A percentile compares a stretch with the other conserved stretches of the same genome.
Evolutionary conservation across 2,329 filamentous ascomycete genomes (phyloP).

Genomic region (Zymoseptoria passerinii): DNA sequence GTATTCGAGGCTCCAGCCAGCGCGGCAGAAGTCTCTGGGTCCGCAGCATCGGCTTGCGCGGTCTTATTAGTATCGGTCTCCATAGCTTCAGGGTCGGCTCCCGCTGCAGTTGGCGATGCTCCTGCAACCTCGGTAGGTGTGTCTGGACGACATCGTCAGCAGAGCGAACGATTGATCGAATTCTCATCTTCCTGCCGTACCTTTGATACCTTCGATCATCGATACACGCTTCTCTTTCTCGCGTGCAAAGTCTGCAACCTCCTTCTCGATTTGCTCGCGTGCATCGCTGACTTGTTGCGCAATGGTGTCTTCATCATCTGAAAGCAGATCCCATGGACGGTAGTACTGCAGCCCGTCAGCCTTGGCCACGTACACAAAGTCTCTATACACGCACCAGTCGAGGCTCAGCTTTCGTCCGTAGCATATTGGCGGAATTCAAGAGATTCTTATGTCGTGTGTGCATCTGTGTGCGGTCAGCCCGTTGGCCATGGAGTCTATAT

Average conservation of each 20-base stretch:
- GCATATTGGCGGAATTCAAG: slow-evolving; percentile 61
- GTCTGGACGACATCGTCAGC: not conserved
- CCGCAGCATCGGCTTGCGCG: not conserved
- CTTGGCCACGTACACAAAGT: not conserved
- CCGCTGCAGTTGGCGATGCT: not conserved
- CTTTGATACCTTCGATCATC: slow-evolving; percentile 1
- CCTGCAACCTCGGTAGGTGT: not conserved
- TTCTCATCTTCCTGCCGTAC: not conserved
- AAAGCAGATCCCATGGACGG: slow-evolving; percentile 68
- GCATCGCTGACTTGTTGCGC: slow-evolving; percentile 60
- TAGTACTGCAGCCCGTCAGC: slow-evolving; percentile 57
- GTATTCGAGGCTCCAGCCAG: not conserved
- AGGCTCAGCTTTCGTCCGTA: slow-evolving; percentile 64
- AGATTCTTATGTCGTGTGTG: slow-evolving; percentile 63
- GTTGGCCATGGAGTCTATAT: not conserved
- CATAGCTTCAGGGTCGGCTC: not conserved
- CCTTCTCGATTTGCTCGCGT: slow-evolving; percentile 54
- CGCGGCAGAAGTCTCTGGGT: slow-evolving; percentile 3
- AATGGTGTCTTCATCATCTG: slow-evolving; percentile 62
- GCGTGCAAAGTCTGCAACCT: slow-evolving; percentile 55
- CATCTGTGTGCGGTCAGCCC: slow-evolving; percentile 49
- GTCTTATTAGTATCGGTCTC: not conserved
- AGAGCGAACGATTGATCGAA: not conserved
- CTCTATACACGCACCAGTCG: slow-evolving; percentile 53
- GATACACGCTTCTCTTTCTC: slow-evolving; percentile 16